A percentile compares a stretch with the other conserved stretches of the same genome.
Evolutionary conservation across 495 filamentous ascomycete species (phyloP).

Genomic region (Neurospora pannonica): DNA sequence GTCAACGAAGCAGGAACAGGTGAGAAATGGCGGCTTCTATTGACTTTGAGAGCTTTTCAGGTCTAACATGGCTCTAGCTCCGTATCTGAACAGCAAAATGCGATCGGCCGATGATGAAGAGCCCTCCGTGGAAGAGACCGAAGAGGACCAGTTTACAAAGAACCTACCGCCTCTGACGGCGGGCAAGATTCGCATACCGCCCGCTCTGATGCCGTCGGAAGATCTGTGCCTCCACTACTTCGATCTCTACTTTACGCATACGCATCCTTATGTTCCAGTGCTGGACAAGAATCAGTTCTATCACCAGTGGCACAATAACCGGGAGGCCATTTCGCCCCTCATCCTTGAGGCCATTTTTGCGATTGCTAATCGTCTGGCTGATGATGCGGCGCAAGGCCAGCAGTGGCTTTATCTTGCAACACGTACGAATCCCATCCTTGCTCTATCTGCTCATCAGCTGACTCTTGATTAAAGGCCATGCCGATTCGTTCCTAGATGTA

Average conservation of each 20-base stretch:
- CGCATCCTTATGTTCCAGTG: conserved; percentile 95
- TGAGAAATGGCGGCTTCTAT: conserved; percentile 35
- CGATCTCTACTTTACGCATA: conserved; percentile 82
- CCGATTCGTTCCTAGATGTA: conserved; percentile 92
- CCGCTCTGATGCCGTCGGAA: conserved; percentile 87
- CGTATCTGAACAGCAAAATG: conserved; percentile 73
- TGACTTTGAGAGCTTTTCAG: neutral
- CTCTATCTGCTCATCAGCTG: neutral
- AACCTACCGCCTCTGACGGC: conserved; percentile 51
- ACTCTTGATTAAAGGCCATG: conserved; percentile 30
- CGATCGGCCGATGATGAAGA: conserved; percentile 51
- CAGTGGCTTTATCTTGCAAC: conserved; percentile 93
- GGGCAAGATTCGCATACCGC: conserved; percentile 78
- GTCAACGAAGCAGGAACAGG: conserved; percentile 85
- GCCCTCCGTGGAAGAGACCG: conserved; percentile 65
- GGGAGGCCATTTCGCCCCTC: conserved; percentile 80
- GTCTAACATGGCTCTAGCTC: conserved; percentile 43
- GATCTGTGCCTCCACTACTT: conserved; percentile 78
- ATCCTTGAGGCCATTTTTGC: conserved; percentile 94
- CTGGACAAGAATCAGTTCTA: conserved; percentile 78
- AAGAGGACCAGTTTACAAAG: conserved; percentile 44
- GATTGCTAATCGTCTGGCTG: conserved; percentile 73
- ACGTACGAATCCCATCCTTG: conserved; percentile 45
- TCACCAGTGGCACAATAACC: conserved; percentile 83
- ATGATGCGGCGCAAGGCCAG: conserved; percentile 73